These are phyloP conservation scores for Penicillium decumbens DNA, from an alignment of 2,329 filamentous ascomycete genomes.

Conservation along the genomic window DNA sequence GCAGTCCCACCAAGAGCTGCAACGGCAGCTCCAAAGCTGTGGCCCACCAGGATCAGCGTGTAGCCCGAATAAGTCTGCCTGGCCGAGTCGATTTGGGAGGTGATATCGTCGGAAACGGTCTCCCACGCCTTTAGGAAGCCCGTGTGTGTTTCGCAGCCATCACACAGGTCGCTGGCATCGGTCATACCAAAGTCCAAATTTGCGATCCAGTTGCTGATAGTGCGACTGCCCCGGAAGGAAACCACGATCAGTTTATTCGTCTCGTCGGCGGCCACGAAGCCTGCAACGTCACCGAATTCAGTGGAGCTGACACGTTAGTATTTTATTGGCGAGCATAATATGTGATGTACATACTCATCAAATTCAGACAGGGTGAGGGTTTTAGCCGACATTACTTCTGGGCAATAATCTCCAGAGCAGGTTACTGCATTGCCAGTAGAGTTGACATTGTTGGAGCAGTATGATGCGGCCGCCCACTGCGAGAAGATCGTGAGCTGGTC, in stretches of 20 bases:
- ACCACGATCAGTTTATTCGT: slow-evolving; percentile 40
- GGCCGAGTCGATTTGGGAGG: slow-evolving; percentile 35
- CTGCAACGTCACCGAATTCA: slow-evolving; percentile 42
- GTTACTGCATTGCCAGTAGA: slow-evolving; percentile 41
- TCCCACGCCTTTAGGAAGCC: slow-evolving; percentile 50
- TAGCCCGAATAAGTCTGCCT: slow-evolving; percentile 36
- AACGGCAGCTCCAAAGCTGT: slow-evolving; percentile 51
- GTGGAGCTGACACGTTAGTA: slow-evolving; percentile 10
- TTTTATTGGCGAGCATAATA: not conserved
- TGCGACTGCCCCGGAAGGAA: slow-evolving; percentile 35
- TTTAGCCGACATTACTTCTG: slow-evolving; percentile 45
- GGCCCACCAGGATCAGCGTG: slow-evolving; percentile 46
- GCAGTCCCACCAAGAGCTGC: slow-evolving; percentile 46
- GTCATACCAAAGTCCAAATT: slow-evolving; percentile 28
- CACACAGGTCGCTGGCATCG: slow-evolving; percentile 40
- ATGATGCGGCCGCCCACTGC: slow-evolving; percentile 52
- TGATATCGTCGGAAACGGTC: slow-evolving; percentile 34
- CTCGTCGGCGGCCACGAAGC: slow-evolving; percentile 45
- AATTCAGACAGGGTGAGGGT: slow-evolving; percentile 48
- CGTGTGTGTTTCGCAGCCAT: slow-evolving; percentile 39
- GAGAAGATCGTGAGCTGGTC: slow-evolving; percentile 45
- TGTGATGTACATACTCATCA: slow-evolving; percentile 40
- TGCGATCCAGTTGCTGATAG: slow-evolving; percentile 32
- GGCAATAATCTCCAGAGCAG: slow-evolving; percentile 47
- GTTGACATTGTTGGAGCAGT: slow-evolving; percentile 49